These are phyloP conservation scores for Atalantia buxifolia DNA, from an alignment of 345 rosid species.

Conservation along the genomic window DNA sequence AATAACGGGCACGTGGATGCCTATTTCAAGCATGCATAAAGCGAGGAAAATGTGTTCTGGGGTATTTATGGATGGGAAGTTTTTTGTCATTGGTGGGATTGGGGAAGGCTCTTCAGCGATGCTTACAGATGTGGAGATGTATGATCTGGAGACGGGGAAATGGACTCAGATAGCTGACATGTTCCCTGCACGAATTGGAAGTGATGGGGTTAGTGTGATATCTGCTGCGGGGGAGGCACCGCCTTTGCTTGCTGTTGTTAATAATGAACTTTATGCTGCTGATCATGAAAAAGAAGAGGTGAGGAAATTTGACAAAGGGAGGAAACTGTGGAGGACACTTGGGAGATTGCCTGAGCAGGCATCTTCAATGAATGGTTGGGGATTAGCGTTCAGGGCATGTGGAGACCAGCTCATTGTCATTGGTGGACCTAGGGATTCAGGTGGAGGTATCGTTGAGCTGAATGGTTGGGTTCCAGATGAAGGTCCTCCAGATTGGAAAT, in stretches of 20 bases:
- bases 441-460: constrained; percentile 56
- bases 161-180: constrained; percentile 67
- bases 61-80: constrained; percentile 77
- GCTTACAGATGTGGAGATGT: constrained; percentile 64
- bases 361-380: constrained; percentile 75
- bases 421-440: constrained; percentile 51
- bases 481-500: constrained; percentile 56
- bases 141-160: constrained; percentile 44
- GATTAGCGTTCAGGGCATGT: constrained; percentile 74
- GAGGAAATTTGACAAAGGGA: constrained; percentile 53
- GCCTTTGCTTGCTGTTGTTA: constrained; percentile 73
- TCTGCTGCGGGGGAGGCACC: constrained; percentile 56
- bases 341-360: constrained; percentile 61
- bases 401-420: constrained; percentile 63
- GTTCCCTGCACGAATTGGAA: constrained; percentile 44
- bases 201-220: constrained; percentile 13
- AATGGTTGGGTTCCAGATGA: constrained; percentile 68
- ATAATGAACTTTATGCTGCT: constrained; percentile 71
- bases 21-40: constrained; percentile 57
- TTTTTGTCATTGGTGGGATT: constrained; percentile 73
- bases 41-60: constrained; percentile 79
- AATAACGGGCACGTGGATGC: constrained; percentile 48
- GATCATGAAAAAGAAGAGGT: constrained; percentile 52
- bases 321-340: constrained; percentile 42
- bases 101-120: constrained; percentile 34